A percentile compares a stretch with the other conserved stretches of the same genome.
These are phyloP conservation scores for Pseudevernia furfuracea DNA, from an alignment of 495 filamentous ascomycete species.

Conservation along the genomic window DNA sequence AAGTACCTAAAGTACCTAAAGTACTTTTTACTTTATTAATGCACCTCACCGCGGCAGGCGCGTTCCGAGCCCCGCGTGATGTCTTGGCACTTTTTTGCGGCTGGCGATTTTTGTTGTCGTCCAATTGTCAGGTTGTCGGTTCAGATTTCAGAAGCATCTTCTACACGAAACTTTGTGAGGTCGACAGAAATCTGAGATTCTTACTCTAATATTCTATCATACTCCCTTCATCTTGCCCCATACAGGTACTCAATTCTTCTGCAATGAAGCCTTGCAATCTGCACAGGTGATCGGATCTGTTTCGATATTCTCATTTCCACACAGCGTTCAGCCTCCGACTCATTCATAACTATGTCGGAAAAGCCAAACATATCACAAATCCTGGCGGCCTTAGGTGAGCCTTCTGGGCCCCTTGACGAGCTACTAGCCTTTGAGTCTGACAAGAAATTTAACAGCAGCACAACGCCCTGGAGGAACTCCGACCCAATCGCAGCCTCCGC, in stretches of 20 bases:
- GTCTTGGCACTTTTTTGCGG: background rate
- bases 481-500: constrained; percentile 34
- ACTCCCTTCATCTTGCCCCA: background rate
- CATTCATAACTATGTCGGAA: constrained; percentile 3
- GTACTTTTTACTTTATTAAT: no score
- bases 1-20: no score
- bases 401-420: background rate
- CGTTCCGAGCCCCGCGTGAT: background rate
- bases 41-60: background rate
- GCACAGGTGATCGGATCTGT: background rate
- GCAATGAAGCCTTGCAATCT: background rate
- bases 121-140: background rate
- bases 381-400: constrained; percentile 10
- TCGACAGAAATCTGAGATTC: background rate
- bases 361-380: constrained; percentile 15
- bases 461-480: constrained; percentile 26
- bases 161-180: background rate
- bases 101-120: background rate
- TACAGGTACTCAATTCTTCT: background rate
- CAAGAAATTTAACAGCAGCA: background rate
- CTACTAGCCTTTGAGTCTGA: background rate
- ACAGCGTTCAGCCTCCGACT: background rate
- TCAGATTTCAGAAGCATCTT: no score
- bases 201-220: background rate
- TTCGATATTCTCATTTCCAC: background rate